These are phyloP conservation scores for Violaceomyces palustris DNA, from an alignment of 1,284 basidiomycete species.

Conservation along the genomic window DNA sequence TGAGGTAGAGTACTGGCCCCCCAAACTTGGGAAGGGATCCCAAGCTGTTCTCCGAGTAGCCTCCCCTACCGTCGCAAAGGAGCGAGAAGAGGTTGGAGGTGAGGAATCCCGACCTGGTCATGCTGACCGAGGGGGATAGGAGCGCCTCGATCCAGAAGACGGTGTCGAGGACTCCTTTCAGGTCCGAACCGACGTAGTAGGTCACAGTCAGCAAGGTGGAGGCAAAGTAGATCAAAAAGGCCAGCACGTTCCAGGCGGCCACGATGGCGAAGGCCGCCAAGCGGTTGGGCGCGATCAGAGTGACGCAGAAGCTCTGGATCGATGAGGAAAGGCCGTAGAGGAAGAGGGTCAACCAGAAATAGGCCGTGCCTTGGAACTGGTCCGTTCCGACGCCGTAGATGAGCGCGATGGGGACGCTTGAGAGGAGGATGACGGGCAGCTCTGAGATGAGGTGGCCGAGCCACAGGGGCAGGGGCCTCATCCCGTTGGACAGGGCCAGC, in stretches of 20 bases:
- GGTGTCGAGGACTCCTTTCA: conserved; percentile 58
- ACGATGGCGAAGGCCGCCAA: conserved; percentile 69
- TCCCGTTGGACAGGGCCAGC: conserved; percentile 72
- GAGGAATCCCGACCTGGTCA: conserved; percentile 65
- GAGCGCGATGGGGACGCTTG: conserved; percentile 63
- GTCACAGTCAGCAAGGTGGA: conserved; percentile 67
- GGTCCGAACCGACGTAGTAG: conserved; percentile 63
- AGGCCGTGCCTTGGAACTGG: conserved; percentile 64
- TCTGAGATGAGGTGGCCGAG: conserved; percentile 74
- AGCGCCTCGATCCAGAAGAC: conserved; percentile 68
- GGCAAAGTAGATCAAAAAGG: conserved; percentile 63
- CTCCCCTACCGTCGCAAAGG: conserved; percentile 63
- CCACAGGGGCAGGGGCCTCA: conserved; percentile 70
- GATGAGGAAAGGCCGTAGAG: conserved; percentile 63
- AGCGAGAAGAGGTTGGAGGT: conserved; percentile 72
- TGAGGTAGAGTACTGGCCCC: conserved; percentile 66
- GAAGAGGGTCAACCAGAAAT: conserved; percentile 66
- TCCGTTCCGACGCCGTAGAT: conserved; percentile 61
- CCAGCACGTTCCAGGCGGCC: conserved; percentile 69
- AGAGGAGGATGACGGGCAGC: conserved; percentile 59
- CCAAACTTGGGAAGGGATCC: conserved; percentile 62
- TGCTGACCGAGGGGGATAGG: conserved; percentile 65
- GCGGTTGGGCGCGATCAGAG: conserved; percentile 57
- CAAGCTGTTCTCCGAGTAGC: conserved; percentile 54
- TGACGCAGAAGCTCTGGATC: conserved; percentile 18